phyloP scores from a whole-genome alignment of 2,329 filamentous ascomycete genomes.

The Furcasterigmium furcatum region DNA sequence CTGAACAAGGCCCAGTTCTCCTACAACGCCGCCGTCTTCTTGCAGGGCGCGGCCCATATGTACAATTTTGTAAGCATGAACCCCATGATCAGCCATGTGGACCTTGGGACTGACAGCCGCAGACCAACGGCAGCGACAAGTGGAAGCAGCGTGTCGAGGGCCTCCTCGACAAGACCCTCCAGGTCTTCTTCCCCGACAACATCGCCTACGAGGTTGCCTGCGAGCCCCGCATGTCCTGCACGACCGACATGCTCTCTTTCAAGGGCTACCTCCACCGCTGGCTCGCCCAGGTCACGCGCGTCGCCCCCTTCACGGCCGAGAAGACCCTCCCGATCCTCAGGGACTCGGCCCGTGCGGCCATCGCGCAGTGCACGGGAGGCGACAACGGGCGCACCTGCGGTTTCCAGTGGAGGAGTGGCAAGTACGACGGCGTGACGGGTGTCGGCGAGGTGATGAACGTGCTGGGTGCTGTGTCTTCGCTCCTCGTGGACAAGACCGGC shows the following conservation, averaged over 20 bases:
- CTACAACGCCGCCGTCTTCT: slow-evolving; percentile 56
- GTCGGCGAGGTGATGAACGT: slow-evolving; percentile 59
- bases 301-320: slow-evolving; percentile 50
- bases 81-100: background rate
- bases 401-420: slow-evolving; percentile 47
- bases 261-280: slow-evolving; percentile 58
- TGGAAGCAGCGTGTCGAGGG: slow-evolving; percentile 50
- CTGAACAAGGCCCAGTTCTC: slow-evolving; percentile 57
- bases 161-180: slow-evolving; percentile 29
- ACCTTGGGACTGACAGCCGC: background rate
- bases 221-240: slow-evolving; percentile 52
- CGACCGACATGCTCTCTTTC: slow-evolving; percentile 61
- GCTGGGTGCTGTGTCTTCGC: slow-evolving; percentile 48
- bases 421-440: slow-evolving; percentile 51
- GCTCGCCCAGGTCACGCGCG: slow-evolving; percentile 48
- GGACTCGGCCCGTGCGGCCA: slow-evolving; percentile 50
- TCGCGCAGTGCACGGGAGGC: slow-evolving; percentile 52
- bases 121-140: slow-evolving; percentile 43
- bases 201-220: slow-evolving; percentile 62
- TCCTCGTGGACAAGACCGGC: slow-evolving; percentile 37
- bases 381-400: slow-evolving; percentile 46
- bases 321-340: slow-evolving; percentile 49
- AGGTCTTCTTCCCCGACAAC: slow-evolving; percentile 51
- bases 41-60: slow-evolving; percentile 60
- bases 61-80: slow-evolving; percentile 50